Evolutionary conservation across 805 yeast species (phyloP).

Genomic region (Wickerhamomyces pijperi): DNA sequence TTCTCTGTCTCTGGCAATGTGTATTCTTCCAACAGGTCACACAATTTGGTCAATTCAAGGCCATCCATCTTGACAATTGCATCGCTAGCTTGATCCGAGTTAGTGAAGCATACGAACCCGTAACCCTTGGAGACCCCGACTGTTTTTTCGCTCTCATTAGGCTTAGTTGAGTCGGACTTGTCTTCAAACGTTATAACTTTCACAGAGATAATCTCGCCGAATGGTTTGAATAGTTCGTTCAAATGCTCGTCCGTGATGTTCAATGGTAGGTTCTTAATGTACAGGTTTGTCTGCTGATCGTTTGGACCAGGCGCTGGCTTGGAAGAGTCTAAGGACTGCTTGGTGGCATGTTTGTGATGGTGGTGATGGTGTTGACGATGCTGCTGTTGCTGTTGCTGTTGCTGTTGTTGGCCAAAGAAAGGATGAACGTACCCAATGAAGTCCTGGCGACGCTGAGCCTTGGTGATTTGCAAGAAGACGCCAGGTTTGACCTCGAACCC

Average conservation of each 20-base stretch:
- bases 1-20: too few relatives aligned
- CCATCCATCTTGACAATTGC: constrained; percentile 62
- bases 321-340: background rate
- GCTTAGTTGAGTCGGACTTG: too few relatives aligned
- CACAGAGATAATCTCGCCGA: constrained; percentile 40
- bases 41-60: constrained; percentile 19
- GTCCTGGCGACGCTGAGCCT: constrained; percentile 34
- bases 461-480: constrained; percentile 23
- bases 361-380: too few relatives aligned
- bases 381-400: too few relatives aligned
- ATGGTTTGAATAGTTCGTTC: constrained; percentile 26
- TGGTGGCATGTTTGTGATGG: background rate
- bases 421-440: constrained; percentile 7
- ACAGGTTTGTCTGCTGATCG: constrained; percentile 57
- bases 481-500: constrained; percentile 27
- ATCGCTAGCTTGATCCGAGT: constrained; percentile 47
- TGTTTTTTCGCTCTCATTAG: too few relatives aligned
- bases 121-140: constrained; percentile 47
- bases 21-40: too few relatives aligned
- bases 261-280: constrained; percentile 48
- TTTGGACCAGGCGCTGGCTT: constrained; percentile 32
- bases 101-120: constrained; percentile 66
- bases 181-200: constrained; percentile 37
- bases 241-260: constrained; percentile 41
- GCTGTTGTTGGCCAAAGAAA: background rate